phyloP scores from a whole-genome alignment of 495 filamentous ascomycete species.

The Bombardia bombarda region DNA sequence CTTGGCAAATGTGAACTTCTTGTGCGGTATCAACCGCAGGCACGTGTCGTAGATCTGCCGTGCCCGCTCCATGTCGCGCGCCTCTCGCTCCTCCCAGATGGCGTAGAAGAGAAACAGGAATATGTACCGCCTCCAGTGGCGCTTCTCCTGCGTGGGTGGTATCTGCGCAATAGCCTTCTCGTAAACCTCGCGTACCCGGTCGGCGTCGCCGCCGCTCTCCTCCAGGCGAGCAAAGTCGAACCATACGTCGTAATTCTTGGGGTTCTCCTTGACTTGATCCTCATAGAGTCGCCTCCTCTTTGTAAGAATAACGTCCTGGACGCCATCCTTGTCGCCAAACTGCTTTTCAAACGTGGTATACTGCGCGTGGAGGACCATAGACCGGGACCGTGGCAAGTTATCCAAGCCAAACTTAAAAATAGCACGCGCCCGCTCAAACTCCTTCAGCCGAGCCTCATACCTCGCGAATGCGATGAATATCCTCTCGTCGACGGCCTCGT shows the following conservation, averaged over 20 bases:
- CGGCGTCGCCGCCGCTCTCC: conserved; percentile 69
- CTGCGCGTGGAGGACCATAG: conserved; percentile 74
- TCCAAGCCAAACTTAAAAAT: conserved; percentile 97
- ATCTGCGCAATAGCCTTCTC: conserved; percentile 95
- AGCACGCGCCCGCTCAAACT: conserved; percentile 88
- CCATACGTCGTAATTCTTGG: conserved; percentile 93
- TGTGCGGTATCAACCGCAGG: conserved; percentile 82
- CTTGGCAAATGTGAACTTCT: conserved; percentile 96
- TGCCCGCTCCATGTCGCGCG: conserved; percentile 70
- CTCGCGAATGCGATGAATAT: conserved; percentile 88
- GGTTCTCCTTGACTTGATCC: conserved; percentile 84
- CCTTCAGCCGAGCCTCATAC: conserved; percentile 88
- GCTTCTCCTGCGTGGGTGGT: conserved; percentile 91
- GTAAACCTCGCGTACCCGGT: conserved; percentile 84
- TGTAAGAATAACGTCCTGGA: conserved; percentile 91
- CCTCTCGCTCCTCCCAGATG: conserved; percentile 83
- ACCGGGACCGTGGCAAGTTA: conserved; percentile 79
- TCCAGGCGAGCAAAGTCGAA: conserved; percentile 91
- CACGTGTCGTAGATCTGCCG: conserved; percentile 87
- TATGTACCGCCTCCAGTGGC: conserved; percentile 95
- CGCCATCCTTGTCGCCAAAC: conserved; percentile 86
- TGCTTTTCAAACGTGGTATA: conserved; percentile 99
- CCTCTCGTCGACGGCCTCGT: conserved; percentile 94
- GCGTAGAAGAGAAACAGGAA: conserved; percentile 98
- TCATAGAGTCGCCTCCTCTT: conserved; percentile 93